These are phyloP conservation scores for Taphrina wiesneri DNA, from an alignment of 1,139 yeast species.

Conservation along the genomic window DNA sequence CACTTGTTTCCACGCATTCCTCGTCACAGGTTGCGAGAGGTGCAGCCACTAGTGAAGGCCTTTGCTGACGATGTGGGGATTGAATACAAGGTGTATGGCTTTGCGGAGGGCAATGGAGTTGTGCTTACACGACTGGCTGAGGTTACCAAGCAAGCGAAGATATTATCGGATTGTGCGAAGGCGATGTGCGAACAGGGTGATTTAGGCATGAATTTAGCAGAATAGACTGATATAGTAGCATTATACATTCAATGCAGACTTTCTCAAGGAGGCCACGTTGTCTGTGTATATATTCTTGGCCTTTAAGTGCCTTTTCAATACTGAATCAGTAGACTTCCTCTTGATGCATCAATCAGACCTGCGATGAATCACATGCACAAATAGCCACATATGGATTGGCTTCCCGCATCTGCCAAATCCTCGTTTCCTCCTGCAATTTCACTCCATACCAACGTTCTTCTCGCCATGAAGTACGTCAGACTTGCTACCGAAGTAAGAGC, in stretches of 20 bases:
- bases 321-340: too few species aligned
- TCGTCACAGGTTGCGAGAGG: conserved; percentile 75
- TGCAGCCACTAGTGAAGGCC: conserved; percentile 68
- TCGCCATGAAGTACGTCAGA: too few species aligned
- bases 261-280: too few species aligned
- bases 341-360: too few species aligned
- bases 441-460: too few species aligned
- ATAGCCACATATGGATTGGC: neutral
- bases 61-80: conserved; percentile 80
- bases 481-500: neutral
- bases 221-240: neutral
- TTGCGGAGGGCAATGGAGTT: conserved; percentile 70
- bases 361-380: neutral
- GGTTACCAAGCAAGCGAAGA: conserved; percentile 74
- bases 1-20: conserved; percentile 89
- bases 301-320: too few species aligned
- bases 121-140: conserved; percentile 71
- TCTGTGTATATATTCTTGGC: too few species aligned
- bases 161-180: conserved; percentile 67
- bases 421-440: neutral
- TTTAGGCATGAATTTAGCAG: conserved; percentile 20
- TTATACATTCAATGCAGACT: neutral
- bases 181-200: conserved; percentile 24
- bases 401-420: conserved; percentile 2
- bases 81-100: conserved; percentile 80